Evolutionary conservation across 2,329 filamentous ascomycete genomes (phyloP).

Genomic region (Berkeleyomyces rouxiae): DNA sequence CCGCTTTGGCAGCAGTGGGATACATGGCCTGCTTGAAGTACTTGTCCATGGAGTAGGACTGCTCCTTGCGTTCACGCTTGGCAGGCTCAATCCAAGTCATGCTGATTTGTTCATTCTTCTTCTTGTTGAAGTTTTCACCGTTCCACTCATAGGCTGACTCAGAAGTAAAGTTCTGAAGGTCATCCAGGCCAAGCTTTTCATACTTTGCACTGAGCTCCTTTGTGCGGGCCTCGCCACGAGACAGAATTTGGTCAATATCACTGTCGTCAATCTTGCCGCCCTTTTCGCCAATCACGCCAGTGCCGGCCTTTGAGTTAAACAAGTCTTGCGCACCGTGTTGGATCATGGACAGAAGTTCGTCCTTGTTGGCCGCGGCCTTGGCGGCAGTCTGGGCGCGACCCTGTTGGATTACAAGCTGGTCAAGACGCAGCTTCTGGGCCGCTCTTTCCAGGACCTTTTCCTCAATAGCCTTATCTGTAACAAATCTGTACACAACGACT

Average conservation of each 20-base stretch:
- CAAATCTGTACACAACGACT: conserved; percentile 88
- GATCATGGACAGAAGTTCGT: conserved; percentile 93
- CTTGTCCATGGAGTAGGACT: conserved; percentile 96
- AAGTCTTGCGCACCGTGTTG: conserved; percentile 95
- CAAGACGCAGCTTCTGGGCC: conserved; percentile 87
- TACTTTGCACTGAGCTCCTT: conserved; percentile 85
- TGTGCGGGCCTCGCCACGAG: conserved; percentile 74
- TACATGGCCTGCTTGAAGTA: conserved; percentile 89
- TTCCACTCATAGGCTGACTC: conserved; percentile 99
- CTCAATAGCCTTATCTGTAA: conserved; percentile 95
- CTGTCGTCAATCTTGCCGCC: conserved; percentile 57
- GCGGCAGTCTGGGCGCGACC: conserved; percentile 79
- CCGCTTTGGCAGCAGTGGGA: conserved; percentile 54
- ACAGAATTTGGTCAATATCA: conserved; percentile 78
- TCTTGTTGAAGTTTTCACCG: conserved; percentile 81
- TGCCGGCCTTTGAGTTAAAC: conserved; percentile 57
- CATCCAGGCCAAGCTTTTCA: conserved; percentile 90
- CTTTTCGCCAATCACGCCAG: conserved; percentile 41
- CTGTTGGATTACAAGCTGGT: conserved; percentile 96
- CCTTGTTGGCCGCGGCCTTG: conserved; percentile 87
- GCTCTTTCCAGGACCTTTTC: conserved; percentile 95
- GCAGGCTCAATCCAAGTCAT: conserved; percentile 95
- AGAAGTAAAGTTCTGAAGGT: conserved; percentile 92
- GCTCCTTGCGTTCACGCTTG: conserved; percentile 95
- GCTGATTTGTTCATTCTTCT: conserved; percentile 71